Base-by-base conservation (phyloP, 129 eudicot genomes). In the Tagetes erecta region DNA sequence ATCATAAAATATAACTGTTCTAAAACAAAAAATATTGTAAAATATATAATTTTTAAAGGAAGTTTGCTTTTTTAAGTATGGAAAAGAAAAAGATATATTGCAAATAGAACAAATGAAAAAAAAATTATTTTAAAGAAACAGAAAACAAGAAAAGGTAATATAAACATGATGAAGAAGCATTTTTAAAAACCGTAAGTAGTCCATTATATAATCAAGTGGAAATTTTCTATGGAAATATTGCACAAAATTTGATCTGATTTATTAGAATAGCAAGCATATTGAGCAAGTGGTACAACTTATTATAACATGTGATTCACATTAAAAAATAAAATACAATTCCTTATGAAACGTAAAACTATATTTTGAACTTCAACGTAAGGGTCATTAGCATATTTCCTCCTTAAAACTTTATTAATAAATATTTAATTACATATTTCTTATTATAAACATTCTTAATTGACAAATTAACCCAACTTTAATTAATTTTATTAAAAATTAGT, bases 201-300 rank as follows among this genome's bases (percentile, higher is more conserved):
- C 78, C 70, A 74, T 62, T 60, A n/a, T 27, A 62, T 53, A 74
- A 45, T 38, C 71, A 64, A 74, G 71, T 74, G 71, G 64, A 49
- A 50, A 11, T 8, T 47, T 73, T 50, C 40, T 33, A 45, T 50
- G 44, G 31, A 68, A 49, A 12, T 64, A 14, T 50, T 13, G 31
- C 3, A 4, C 71, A 8, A 13, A 14, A 39, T 65, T 40, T 40
- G 9, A 65, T 12, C 20, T 42, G 44, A 20, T 31, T 45, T 8
- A 12, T 33, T 73, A 33, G 11, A 33, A 46, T 35, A 45, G 34
- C 62, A 47, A 60, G 20, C 39, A 73, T 45, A 42, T 60, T 62
- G 35, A 60, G 40, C 78, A 60, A 73, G 70, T 73, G 41, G 78
- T 64, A 20, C 11, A 13, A 8, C 2, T 34, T 35, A 70, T 50